Evolutionary conservation across 192 early-diverging fungal species (phyloP).

Genomic region (Backusella sp.): DNA sequence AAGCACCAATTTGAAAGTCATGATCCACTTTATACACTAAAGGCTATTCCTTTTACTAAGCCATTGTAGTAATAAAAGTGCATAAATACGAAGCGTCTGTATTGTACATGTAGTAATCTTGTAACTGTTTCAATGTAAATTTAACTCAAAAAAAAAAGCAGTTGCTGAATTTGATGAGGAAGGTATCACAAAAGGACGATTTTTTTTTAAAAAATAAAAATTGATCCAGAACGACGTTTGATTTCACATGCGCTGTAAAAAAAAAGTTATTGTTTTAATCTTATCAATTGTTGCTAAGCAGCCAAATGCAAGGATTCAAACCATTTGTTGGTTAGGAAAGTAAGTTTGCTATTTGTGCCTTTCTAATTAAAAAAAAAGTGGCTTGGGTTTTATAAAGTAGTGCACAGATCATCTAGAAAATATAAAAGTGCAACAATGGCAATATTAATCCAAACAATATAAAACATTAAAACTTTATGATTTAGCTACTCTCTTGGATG

Average conservation of each 20-base stretch:
- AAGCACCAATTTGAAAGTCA: too few species aligned
- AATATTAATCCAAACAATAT: not conserved
- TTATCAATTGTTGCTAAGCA: too few species aligned
- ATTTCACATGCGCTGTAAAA: too few species aligned
- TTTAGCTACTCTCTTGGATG: not conserved
- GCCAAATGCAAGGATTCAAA: too few species aligned
- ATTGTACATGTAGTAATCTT: not conserved
- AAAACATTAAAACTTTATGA: not conserved
- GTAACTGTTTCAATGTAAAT: too few species aligned
- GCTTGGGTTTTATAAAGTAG: not conserved
- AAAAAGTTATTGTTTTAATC: too few species aligned
- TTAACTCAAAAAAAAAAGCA: too few species aligned
- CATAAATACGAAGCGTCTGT: not conserved
- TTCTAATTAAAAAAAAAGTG: not conserved
- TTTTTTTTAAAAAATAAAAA: too few species aligned
- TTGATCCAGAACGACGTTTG: too few species aligned
- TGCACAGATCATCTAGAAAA: conserved; percentile 1
- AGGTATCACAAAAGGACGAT: not conserved
- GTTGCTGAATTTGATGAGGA: not conserved
- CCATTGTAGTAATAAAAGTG: not conserved
- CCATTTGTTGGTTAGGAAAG: too few species aligned
- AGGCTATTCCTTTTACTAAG: not conserved
- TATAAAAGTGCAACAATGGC: not conserved
- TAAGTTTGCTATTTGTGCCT: too few species aligned
- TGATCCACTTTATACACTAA: too few species aligned